Evolutionary conservation across 2,329 filamentous ascomycete genomes (phyloP).

Genomic region (Podosphaera fusca): DNA sequence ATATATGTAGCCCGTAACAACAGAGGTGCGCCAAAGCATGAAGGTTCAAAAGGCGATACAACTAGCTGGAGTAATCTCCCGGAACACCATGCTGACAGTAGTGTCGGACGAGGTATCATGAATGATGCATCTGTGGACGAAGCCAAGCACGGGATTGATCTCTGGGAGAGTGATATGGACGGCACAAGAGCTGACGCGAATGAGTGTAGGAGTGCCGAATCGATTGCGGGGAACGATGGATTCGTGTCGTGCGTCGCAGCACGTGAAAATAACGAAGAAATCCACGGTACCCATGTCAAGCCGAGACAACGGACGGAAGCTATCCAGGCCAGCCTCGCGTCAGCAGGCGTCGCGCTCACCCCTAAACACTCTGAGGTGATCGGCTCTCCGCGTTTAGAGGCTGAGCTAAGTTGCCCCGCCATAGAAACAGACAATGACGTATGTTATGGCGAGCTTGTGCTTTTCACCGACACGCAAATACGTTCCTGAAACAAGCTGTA

Average conservation of each 20-base stretch:
- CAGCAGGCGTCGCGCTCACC: slow-evolving; percentile 79
- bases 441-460: slow-evolving; percentile 26
- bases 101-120: slow-evolving; percentile 80
- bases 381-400: slow-evolving; percentile 79
- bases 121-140: slow-evolving; percentile 97
- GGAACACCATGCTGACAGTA: slow-evolving; percentile 52
- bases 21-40: no score
- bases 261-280: slow-evolving; percentile 21
- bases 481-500: slow-evolving; percentile 7
- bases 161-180: slow-evolving; percentile 54
- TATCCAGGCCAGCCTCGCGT: slow-evolving; percentile 68
- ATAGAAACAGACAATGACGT: slow-evolving; percentile 18
- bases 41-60: not conserved
- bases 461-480: slow-evolving; percentile 23
- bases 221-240: slow-evolving; percentile 21
- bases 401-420: slow-evolving; percentile 55
- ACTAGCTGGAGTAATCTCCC: slow-evolving; percentile 41
- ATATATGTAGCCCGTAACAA: no score
- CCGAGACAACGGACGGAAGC: slow-evolving; percentile 35
- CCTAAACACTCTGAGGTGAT: slow-evolving; percentile 94
- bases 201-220: slow-evolving; percentile 14
- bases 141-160: slow-evolving; percentile 59
- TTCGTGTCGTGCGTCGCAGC: slow-evolving; percentile 52
- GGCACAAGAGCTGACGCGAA: slow-evolving; percentile 24
- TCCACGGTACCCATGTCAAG: slow-evolving; percentile 14